Conservation (phyloP, 768 basidiomycete species). For the Russula sp. region DNA sequence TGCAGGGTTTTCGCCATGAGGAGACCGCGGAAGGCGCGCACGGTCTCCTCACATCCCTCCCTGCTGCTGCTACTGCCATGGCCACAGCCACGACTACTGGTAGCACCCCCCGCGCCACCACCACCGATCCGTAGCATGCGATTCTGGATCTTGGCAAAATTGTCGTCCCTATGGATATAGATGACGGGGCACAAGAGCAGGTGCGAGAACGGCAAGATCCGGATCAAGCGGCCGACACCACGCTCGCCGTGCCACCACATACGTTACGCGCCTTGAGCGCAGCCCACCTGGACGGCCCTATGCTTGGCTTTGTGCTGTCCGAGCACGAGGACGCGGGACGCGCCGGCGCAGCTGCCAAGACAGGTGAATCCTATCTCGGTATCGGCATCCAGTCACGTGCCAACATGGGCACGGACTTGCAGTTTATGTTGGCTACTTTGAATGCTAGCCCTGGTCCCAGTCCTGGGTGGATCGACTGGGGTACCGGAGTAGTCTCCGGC, state of each 20-base stretch:
- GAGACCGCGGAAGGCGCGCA: slow-evolving; percentile 9
- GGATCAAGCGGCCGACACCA: neutral
- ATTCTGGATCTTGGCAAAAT: neutral
- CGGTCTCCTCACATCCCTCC: slow-evolving; percentile 16
- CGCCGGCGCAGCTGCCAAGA: neutral
- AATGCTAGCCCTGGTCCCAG: neutral
- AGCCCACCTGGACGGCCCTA: slow-evolving; percentile 9
- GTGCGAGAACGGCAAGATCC: neutral
- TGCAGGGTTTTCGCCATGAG: slow-evolving; percentile 16
- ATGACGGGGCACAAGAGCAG: neutral
- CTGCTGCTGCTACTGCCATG: neutral
- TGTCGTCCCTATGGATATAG: neutral
- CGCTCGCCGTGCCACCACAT: neutral
- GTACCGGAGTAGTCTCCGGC: neutral
- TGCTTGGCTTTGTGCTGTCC: slow-evolving; percentile 11
- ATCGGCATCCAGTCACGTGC: neutral
- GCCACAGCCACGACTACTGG: neutral
- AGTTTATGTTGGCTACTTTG: neutral
- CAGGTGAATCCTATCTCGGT: neutral
- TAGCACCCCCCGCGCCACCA: neutral
- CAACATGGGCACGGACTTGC: neutral
- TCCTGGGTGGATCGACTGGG: slow-evolving; percentile 8
- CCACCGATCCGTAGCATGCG: neutral
- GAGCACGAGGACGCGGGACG: neutral
- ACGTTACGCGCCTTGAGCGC: neutral